Base-by-base conservation (phyloP, 2,329 filamentous ascomycete species). In the Pseudocercospora macadamiae region DNA sequence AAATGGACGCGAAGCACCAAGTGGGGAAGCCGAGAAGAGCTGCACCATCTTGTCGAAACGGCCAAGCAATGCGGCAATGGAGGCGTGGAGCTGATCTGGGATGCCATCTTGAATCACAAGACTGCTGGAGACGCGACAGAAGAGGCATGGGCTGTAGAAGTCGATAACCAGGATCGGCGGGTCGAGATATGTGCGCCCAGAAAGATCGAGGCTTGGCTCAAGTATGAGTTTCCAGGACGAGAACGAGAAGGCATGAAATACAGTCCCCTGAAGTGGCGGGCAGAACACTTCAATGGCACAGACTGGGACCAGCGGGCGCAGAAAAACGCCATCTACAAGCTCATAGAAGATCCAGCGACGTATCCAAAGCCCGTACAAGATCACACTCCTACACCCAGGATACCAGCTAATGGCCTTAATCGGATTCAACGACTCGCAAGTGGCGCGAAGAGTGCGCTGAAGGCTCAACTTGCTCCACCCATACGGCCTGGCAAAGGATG, bases 91-190 rank as follows among this genome's bases (percentile, higher is more conserved):
- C 66, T 89, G 0, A 81, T 89, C 64, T 90, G 86, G 80, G 88
- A 90, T 71, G 85, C 86, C 1, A 87, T 91, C 5, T 75, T 90
- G 44, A 91, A 90, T 67, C 88, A 90, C 70, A 89, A 88, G 70
- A 86, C 87, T 2, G 87, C 82, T 2, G 88, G 86, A 5, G 88
- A 91, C 70, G 78, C 78, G 52, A 85, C 81, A 23, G 88, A 90
- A 70, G 81, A 81, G 54, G 87, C 82, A 57, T 75, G 77, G 59
- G 86, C 85, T 1, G 80, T 88, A 44, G 85, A 87, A 71, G 88
- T 90, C 21, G 82, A 90, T 68, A 71, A 76, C 0, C 32, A 54
- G 68, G 83, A 89, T 68, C 81, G 87, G 16, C 83, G 77, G 25
- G 77, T 82, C 56, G 80, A 81, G 36, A 75, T 83, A 3, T 80